phyloP scores from a whole-genome alignment of 2,329 filamentous ascomycete genomes.

The Biscogniauxia mediterranea region DNA sequence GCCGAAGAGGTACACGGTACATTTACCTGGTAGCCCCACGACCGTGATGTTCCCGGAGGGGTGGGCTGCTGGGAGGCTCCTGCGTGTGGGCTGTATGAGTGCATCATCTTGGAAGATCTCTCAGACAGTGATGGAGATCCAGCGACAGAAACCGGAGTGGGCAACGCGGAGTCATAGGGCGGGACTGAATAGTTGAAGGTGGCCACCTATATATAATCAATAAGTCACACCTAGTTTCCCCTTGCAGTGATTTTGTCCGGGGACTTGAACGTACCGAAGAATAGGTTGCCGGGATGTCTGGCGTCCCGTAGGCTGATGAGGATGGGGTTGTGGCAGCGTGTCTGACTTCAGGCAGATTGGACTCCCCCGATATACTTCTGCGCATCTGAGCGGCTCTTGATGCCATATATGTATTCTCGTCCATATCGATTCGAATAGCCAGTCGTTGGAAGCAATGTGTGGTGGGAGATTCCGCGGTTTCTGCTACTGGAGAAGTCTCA shows the following conservation, averaged over 20 bases:
- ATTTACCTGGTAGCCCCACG: constrained; percentile 46
- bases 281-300: constrained; percentile 28
- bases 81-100: constrained; percentile 39
- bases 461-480: constrained; percentile 13
- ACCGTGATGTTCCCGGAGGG: constrained; percentile 46
- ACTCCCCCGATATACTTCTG: constrained; percentile 19
- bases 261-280: constrained; percentile 26
- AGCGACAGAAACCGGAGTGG: constrained; percentile 51
- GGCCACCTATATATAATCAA: constrained; percentile 30
- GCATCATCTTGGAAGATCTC: constrained; percentile 39
- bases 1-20: constrained; percentile 35
- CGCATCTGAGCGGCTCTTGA: constrained; percentile 22
- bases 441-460: constrained; percentile 12
- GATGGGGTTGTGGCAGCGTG: constrained; percentile 22
- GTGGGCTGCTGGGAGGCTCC: constrained; percentile 45
- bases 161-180: constrained; percentile 43
- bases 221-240: constrained; percentile 12
- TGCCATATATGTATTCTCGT: constrained; percentile 25
- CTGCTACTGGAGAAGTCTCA: constrained; percentile 10
- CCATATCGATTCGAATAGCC: constrained; percentile 24
- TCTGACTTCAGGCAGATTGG: constrained; percentile 11
- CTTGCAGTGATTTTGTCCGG: not conserved
- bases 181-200: constrained; percentile 37
- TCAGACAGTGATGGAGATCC: constrained; percentile 49
- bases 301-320: constrained; percentile 24